Evolutionary conservation across 495 filamentous ascomycete species (phyloP).

Genomic region (Platismatia glauca): DNA sequence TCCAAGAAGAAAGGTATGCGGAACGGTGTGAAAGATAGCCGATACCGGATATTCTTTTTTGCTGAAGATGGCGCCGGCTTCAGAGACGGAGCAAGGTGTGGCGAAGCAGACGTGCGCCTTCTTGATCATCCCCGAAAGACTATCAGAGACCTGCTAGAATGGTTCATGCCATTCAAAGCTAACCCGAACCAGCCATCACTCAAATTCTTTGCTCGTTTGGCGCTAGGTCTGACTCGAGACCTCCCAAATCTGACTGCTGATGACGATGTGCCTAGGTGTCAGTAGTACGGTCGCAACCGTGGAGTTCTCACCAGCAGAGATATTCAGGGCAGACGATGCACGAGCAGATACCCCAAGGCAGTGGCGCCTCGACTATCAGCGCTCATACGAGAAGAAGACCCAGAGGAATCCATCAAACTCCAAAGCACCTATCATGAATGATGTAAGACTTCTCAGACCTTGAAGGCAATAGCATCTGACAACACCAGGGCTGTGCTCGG

Average conservation of each 20-base stretch:
- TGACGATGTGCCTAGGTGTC: slow-evolving; percentile 21
- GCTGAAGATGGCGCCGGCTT: slow-evolving; percentile 43
- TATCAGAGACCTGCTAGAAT: slow-evolving; percentile 39
- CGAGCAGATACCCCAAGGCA: slow-evolving; percentile 13
- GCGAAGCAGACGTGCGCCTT: slow-evolving; percentile 23
- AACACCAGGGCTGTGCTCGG: slow-evolving; percentile 49
- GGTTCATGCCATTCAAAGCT: slow-evolving; percentile 36
- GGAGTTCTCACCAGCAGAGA: slow-evolving; percentile 34
- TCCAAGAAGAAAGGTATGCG: slow-evolving; percentile 28
- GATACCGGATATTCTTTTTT: slow-evolving; percentile 44
- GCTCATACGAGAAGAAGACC: slow-evolving; percentile 19
- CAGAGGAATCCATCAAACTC: background rate
- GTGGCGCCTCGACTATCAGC: slow-evolving; percentile 14
- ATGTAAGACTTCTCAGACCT: slow-evolving; percentile 33
- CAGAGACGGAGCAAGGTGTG: slow-evolving; percentile 7
- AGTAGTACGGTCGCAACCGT: slow-evolving; percentile 43
- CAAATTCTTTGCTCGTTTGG: slow-evolving; percentile 45
- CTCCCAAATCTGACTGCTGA: background rate
- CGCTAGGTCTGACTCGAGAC: slow-evolving; percentile 28
- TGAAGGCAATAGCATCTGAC: background rate
- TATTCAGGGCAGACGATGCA: slow-evolving; percentile 28
- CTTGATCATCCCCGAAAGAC: slow-evolving; percentile 31
- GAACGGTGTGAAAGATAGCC: slow-evolving; percentile 11
- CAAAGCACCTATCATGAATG: slow-evolving; percentile 58
- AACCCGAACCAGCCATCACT: slow-evolving; percentile 39